These are phyloP conservation scores for Triticum monococcum DNA, from an alignment of 176 grass and related monocot species.

Conservation along the genomic window DNA sequence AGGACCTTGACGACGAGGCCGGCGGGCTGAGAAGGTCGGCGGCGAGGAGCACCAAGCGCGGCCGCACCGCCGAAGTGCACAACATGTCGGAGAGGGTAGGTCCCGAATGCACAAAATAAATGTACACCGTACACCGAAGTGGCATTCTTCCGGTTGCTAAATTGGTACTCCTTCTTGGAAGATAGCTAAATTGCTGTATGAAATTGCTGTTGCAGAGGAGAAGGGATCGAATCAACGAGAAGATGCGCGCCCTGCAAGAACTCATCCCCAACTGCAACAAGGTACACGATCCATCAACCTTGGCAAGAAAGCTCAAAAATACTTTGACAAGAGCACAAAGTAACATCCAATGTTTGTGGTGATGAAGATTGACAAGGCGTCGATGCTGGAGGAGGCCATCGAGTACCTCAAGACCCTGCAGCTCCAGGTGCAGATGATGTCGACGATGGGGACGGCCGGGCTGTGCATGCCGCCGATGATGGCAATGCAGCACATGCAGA, in stretches of 20 bases:
- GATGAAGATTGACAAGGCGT: constrained; percentile 64
- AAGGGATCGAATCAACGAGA: constrained; percentile 64
- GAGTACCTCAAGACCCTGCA: constrained; percentile 76
- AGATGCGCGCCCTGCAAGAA: constrained; percentile 54
- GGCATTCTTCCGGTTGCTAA: neutral
- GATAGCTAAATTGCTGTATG: neutral
- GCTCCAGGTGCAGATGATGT: constrained; percentile 71
- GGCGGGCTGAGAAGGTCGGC: constrained; percentile 18
- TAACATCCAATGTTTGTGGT: neutral
- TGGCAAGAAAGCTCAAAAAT: neutral
- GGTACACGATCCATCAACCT: neutral
- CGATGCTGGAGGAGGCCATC: constrained; percentile 83
- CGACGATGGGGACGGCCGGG: constrained; percentile 30
- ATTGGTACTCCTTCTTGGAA: neutral
- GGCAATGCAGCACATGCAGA: constrained; percentile 34
- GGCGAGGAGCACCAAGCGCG: constrained; percentile 36
- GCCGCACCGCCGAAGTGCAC: constrained; percentile 51
- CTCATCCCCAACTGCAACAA: constrained; percentile 67
- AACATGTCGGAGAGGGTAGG: constrained; percentile 52
- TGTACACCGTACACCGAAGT: neutral
- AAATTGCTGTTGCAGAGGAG: constrained; percentile 36
- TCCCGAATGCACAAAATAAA: no score
- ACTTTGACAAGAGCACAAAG: neutral
- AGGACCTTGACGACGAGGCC: constrained; percentile 47
- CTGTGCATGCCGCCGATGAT: constrained; percentile 39